Evolutionary conservation across 352 stramenopile genomes (phyloP).

Genomic region (Globisporangium acanthophoron): DNA sequence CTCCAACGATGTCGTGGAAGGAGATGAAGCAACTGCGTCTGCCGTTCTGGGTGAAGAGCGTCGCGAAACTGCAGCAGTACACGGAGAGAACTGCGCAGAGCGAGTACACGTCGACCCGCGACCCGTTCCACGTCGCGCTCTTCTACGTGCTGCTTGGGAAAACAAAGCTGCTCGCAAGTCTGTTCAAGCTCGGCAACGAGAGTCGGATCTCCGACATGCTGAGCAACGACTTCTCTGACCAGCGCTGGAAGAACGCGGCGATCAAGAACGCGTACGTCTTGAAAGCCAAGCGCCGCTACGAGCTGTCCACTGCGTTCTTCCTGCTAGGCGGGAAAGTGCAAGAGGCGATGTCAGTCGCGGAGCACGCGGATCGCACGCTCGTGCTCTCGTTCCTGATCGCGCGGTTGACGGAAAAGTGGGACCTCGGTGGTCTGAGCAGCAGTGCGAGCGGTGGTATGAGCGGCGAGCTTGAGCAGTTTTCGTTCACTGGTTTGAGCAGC

Average conservation of each 20-base stretch:
- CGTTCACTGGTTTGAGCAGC: conserved; percentile 51
- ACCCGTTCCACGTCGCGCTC: conserved; percentile 81
- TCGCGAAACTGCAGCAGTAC: conserved; percentile 40
- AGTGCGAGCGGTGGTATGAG: background rate
- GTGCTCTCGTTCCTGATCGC: conserved; percentile 80
- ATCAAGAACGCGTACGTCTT: conserved; percentile 90
- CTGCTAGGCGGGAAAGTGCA: conserved; percentile 70
- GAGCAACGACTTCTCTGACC: conserved; percentile 76
- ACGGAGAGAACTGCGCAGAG: conserved; percentile 70
- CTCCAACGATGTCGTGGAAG: conserved; percentile 46
- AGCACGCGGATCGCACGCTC: conserved; percentile 66
- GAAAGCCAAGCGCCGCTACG: conserved; percentile 81
- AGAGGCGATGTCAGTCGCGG: conserved; percentile 68
- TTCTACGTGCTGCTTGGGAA: conserved; percentile 87
- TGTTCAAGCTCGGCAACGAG: conserved; percentile 86
- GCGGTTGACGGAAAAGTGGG: conserved; percentile 69
- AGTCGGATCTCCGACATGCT: conserved; percentile 73
- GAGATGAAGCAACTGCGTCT: conserved; percentile 59
- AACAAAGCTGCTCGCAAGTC: conserved; percentile 63
- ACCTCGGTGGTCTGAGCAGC: conserved; percentile 31
- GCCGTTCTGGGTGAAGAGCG: conserved; percentile 76
- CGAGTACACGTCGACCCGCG: conserved; percentile 64
- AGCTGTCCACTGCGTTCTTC: conserved; percentile 80
- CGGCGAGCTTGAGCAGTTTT: conserved; percentile 30
- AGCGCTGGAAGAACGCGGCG: conserved; percentile 79